Evolutionary conservation across 345 rosid species (phyloP), one percentile per base, ranked within the genome.

Genomic region (Linum trigynum): DNA sequence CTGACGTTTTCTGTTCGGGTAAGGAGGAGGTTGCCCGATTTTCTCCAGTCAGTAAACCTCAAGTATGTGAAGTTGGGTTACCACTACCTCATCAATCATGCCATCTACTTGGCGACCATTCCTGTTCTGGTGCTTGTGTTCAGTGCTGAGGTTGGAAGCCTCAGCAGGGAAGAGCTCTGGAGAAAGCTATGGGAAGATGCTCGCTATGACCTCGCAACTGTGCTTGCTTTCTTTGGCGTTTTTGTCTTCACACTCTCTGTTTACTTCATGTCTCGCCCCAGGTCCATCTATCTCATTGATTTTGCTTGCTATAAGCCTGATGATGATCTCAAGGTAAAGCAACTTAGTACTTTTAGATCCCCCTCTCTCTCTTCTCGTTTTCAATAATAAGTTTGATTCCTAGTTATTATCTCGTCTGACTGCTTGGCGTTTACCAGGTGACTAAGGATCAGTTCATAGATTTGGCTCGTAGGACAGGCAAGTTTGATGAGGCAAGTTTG

Each of bases 1-100:
- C 15, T 17, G 60, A 57, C 60, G 17, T 57, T 57, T 36, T 57
- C 60, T 57, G 60, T 57, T 16, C 15, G 60, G 37, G 60, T 57
- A 10, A 57, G 60, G 60, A 57, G 60, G 11, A 57, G 69, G 62
- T 81, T 81, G 40, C 91, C 91, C 14, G 91, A 85, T 76, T 85
- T 85, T 77, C 84, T 81, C 65, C 80, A 81, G 66, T 81, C 86
- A 1, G 65, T 85, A 16, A 85, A 85, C 76, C 84, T 85, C 37
- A 83, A 81, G 61, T 83, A 85, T 61, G 86, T 83, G 73, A 85
- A 85, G 79, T 87, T 85, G 53, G 91, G 91, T 65, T 85, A 85
- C 61, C 91, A 81, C 67, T 75, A 78, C 79, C 80, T 85, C 7
- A 85, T 85, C 65, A 83, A 85, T 39, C 87, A 85, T 80, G 82